Conservation (phyloP, 2,329 filamentous ascomycete genomes). For the Sclerotiophoma versabilis region DNA sequence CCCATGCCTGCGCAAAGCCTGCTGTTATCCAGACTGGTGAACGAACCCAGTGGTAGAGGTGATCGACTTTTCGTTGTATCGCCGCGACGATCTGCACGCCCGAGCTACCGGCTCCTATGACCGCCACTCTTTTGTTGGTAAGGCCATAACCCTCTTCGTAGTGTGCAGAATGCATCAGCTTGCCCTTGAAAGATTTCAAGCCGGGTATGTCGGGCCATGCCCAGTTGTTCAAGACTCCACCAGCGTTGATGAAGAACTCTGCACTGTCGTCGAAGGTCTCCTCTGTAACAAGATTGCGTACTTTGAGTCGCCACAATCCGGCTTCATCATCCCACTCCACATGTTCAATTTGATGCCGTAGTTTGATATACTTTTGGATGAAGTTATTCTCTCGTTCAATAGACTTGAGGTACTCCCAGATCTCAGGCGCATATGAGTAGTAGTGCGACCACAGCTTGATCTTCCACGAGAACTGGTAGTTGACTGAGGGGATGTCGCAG, state of each 20-base stretch:
- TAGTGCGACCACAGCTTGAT: slow-evolving; percentile 54
- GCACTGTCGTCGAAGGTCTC: slow-evolving; percentile 27
- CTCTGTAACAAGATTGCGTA: slow-evolving; percentile 24
- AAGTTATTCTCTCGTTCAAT: slow-evolving; percentile 47
- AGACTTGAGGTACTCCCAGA: slow-evolving; percentile 57
- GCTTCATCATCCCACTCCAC: slow-evolving; percentile 26
- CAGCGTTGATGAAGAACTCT: slow-evolving; percentile 36
- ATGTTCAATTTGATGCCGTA: slow-evolving; percentile 26
- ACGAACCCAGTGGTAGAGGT: slow-evolving; percentile 53
- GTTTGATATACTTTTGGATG: slow-evolving; percentile 38
- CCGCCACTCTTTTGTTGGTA: slow-evolving; percentile 51
- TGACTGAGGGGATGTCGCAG: slow-evolving; percentile 38
- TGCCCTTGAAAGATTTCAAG: slow-evolving; percentile 50
- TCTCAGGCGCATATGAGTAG: slow-evolving; percentile 58
- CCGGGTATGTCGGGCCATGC: slow-evolving; percentile 54
- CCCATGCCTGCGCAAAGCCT: slow-evolving; percentile 57
- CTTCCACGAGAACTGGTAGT: slow-evolving; percentile 58
- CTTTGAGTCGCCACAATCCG: slow-evolving; percentile 25
- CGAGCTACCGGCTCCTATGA: slow-evolving; percentile 52
- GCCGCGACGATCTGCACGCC: slow-evolving; percentile 55
- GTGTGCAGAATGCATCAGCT: slow-evolving; percentile 54
- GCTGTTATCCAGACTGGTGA: slow-evolving; percentile 58
- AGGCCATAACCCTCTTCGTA: slow-evolving; percentile 51
- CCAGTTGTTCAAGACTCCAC: slow-evolving; percentile 41
- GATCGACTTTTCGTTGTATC: slow-evolving; percentile 48